These are phyloP conservation scores for Durio zibethinus DNA, from an alignment of 345 rosid genomes.

Conservation along the genomic window DNA sequence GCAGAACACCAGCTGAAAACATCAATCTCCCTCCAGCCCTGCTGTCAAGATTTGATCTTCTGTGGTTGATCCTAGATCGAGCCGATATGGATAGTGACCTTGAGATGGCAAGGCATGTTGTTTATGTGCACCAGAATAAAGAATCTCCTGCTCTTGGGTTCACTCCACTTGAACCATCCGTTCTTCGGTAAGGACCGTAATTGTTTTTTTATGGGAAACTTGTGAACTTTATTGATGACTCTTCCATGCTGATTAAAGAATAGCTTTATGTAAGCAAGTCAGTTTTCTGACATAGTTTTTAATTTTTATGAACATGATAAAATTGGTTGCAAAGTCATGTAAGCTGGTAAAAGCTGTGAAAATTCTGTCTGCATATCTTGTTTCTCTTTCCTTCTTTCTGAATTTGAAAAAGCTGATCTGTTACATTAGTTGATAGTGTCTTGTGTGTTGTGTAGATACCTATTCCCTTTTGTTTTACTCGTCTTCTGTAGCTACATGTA, in stretches of 20 bases:
- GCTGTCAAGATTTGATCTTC: constrained; percentile 86
- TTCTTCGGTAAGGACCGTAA: constrained; percentile 62
- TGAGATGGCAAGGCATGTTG: constrained; percentile 93
- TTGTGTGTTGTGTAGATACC: neutral
- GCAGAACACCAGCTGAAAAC: constrained; percentile 97
- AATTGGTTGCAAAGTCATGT: constrained; percentile 12
- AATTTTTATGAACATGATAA: neutral
- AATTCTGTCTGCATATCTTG: neutral
- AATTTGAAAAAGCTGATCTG: neutral
- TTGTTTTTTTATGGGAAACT: neutral
- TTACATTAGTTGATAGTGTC: neutral
- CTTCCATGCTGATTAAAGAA: neutral
- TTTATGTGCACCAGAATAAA: constrained; percentile 80
- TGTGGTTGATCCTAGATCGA: constrained; percentile 94
- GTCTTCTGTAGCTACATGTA: neutral
- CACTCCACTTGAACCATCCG: constrained; percentile 76
- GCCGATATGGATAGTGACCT: constrained; percentile 97
- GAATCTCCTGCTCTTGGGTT: constrained; percentile 96
- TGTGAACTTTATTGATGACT: neutral
- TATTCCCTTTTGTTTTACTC: neutral
- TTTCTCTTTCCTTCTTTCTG: neutral
- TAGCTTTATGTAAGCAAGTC: neutral
- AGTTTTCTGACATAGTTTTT: neutral
- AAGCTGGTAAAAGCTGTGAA: neutral
- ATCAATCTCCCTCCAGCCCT: constrained; percentile 97